Evolutionary conservation across 73 alveolate genomes (phyloP).

Genomic region (Symbiodinium natans): DNA sequence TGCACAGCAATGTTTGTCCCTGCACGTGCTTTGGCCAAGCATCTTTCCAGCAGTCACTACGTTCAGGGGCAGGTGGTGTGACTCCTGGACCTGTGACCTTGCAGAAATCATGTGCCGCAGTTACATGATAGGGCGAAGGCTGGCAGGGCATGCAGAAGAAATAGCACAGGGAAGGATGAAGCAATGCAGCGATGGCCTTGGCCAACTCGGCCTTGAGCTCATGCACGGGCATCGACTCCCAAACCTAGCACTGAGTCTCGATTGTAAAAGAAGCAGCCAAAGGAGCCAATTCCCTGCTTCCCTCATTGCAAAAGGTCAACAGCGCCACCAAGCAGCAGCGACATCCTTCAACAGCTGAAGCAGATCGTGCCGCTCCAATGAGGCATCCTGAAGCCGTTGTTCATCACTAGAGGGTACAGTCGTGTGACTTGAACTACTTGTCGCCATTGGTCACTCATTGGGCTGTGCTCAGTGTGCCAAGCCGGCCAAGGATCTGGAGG

Average conservation of each 20-base stretch:
- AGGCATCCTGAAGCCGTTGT: slow-evolving; percentile 11
- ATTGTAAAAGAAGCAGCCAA: too few relatives aligned
- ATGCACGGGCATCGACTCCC: slow-evolving; percentile 79
- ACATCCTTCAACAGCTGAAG: slow-evolving; percentile 61
- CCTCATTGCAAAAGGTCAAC: too few relatives aligned
- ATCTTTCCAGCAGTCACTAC: not conserved
- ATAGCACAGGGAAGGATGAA: not conserved
- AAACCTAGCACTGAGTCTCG: slow-evolving; percentile 28
- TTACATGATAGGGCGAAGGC: too few relatives aligned
- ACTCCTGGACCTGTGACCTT: slow-evolving; percentile 20
- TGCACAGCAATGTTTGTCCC: too few relatives aligned
- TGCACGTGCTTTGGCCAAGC: not conserved
- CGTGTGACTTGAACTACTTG: not conserved
- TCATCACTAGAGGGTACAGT: not conserved
- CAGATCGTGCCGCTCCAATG: slow-evolving; percentile 70
- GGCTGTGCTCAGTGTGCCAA: not conserved
- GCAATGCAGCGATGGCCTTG: not conserved
- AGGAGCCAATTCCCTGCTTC: not conserved
- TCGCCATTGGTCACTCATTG: not conserved
- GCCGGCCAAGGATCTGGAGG: not conserved
- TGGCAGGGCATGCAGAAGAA: not conserved
- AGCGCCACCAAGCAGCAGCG: slow-evolving; percentile 27
- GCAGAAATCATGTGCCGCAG: too few relatives aligned
- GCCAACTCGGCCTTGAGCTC: slow-evolving; percentile 22
- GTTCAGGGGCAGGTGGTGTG: not conserved